These are phyloP conservation scores for Euphrasia arctica DNA, from an alignment of 305 asterid species.

Conservation along the genomic window DNA sequence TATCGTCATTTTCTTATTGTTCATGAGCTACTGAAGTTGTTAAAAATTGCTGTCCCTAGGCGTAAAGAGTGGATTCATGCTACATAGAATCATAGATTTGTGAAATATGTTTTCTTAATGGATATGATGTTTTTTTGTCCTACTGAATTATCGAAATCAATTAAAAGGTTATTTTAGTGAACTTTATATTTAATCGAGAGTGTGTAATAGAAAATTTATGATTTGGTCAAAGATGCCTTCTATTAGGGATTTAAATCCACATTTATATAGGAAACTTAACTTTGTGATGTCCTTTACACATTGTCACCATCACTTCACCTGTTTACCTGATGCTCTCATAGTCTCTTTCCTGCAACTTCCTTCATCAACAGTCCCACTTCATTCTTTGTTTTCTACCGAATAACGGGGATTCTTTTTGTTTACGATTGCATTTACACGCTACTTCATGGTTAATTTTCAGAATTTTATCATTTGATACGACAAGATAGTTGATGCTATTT, in stretches of 20 bases:
- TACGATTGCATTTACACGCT: neutral
- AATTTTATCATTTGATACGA: neutral
- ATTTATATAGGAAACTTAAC: too few species aligned
- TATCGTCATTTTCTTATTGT: constrained; percentile 19
- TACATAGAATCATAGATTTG: neutral
- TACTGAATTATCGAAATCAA: too few species aligned
- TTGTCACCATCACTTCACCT: too few species aligned
- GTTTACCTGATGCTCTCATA: neutral
- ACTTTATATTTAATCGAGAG: too few species aligned
- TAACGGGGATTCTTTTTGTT: constrained; percentile 2
- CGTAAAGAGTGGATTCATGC: neutral
- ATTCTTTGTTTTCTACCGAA: neutral
- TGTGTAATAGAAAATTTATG: too few species aligned
- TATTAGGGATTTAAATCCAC: too few species aligned
- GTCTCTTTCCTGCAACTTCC: neutral
- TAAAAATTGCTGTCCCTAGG: constrained; percentile 10
- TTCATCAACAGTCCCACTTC: constrained; percentile 8
- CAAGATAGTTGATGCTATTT: constrained; percentile 1
- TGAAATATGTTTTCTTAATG: too few species aligned
- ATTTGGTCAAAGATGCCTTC: too few species aligned
- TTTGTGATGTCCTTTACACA: too few species aligned
- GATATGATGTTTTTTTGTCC: too few species aligned
- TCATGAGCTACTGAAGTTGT: constrained; percentile 25
- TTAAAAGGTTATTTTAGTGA: too few species aligned
- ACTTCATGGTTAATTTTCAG: neutral